phyloP scores from a whole-genome alignment of 2,329 filamentous ascomycete genomes.

The Aspergillus texensis region DNA sequence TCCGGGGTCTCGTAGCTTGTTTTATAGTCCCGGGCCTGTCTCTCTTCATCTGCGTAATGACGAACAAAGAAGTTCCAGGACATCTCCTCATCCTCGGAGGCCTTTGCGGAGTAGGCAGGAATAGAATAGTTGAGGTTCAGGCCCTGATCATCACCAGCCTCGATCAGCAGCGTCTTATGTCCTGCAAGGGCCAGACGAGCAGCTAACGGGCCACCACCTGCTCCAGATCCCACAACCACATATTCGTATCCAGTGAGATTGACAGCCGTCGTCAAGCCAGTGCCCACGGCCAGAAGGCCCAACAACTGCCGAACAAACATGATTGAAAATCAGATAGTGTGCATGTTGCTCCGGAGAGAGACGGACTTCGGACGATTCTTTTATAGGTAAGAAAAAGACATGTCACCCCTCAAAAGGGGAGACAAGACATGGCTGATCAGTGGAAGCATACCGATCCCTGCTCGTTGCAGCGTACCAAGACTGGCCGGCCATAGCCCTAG shows the following conservation, averaged over 20 bases:
- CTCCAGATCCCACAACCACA: slow-evolving; percentile 42
- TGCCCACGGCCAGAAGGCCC: slow-evolving; percentile 9
- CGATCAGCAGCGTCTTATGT: slow-evolving; percentile 41
- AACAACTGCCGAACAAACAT: slow-evolving; percentile 7
- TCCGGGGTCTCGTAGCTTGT: slow-evolving; percentile 48
- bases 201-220: slow-evolving; percentile 40
- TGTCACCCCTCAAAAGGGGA: no score
- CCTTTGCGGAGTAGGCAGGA: slow-evolving; percentile 30
- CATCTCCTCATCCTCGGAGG: slow-evolving; percentile 34
- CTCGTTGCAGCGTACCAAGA: neutral
- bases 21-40: slow-evolving; percentile 37
- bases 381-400: neutral
- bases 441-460: neutral
- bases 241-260: slow-evolving; percentile 39
- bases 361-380: neutral
- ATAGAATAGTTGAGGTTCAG: slow-evolving; percentile 32
- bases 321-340: neutral
- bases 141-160: slow-evolving; percentile 41
- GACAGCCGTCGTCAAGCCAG: slow-evolving; percentile 19
- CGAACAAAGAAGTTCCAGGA: slow-evolving; percentile 41
- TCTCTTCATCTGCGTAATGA: slow-evolving; percentile 36
- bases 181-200: slow-evolving; percentile 39
- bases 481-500: neutral
- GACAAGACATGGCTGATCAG: neutral
- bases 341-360: neutral